Base-by-base conservation (phyloP, 2,329 filamentous ascomycete genomes). In the Talaromyces piceae region DNA sequence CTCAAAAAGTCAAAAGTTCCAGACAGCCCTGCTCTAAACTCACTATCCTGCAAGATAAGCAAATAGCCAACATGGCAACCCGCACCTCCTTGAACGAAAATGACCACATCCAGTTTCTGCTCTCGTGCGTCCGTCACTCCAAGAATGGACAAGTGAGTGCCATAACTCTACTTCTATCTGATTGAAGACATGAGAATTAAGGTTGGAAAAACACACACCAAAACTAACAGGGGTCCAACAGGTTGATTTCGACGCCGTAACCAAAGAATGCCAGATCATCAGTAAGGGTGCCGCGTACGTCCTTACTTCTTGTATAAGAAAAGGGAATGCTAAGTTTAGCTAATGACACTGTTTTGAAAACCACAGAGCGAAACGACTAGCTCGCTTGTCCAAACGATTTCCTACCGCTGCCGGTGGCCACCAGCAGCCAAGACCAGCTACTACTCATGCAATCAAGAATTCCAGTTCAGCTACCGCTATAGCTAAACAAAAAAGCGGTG, bases 281-380 rank as follows among this genome's bases (percentile, higher is more conserved):
- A 53, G 51, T 27, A 44, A 41, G 16, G 51, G 51, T 26, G 51
- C 51, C 23, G 51, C 51, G 51, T 53, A 49, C 41, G 37, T 43
- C 18, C 39, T n/a, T n/a, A n/a, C n/a, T n/a, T n/a, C n/a, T n/a
- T n/a, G n/a, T n/a, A n/a, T n/a, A n/a, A n/a, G n/a, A n/a, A n/a
- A n/a, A n/a, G n/a, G n/a, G n/a, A 11, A n/a, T 20, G 22, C 12
- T 20, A 25, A 23, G 7, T 18, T 41, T 41, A 22, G n/a, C 37
- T 27, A 2, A 31, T 4, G 5, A 8, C 22, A 4, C 37, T 31
- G 30, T 26, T 52, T 23, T 25, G n/a, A n/a, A n/a, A n/a, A n/a
- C n/a, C 20, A 18, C 26, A 52, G 50, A 4, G 22, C 39, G 1
- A 52, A 52, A 47, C 50, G 50, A n/a, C 16, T 52, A 11, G 45